Conservation (phyloP, 2,329 filamentous ascomycete species). For the Fusarium nelsonii region DNA sequence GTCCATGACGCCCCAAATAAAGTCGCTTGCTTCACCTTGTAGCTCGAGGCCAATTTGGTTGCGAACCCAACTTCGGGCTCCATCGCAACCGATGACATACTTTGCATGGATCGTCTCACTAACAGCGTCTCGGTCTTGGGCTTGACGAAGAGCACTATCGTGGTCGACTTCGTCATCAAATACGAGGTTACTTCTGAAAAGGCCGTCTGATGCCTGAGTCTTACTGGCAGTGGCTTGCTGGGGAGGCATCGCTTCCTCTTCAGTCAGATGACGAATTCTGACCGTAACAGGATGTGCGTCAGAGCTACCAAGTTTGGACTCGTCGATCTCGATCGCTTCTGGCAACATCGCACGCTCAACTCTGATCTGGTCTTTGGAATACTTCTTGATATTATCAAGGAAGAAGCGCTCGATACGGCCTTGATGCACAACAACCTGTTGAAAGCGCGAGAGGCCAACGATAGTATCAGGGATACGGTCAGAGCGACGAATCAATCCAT, state of each 20-base stretch:
- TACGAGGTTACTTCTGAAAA: background rate
- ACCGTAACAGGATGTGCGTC: background rate
- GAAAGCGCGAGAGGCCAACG: background rate
- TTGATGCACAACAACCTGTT: background rate
- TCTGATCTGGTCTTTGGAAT: background rate
- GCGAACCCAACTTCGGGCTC: conserved; percentile 77
- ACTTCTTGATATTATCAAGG: conserved; percentile 3
- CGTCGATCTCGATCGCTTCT: background rate
- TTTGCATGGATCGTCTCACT: conserved; percentile 22
- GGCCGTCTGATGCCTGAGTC: background rate
- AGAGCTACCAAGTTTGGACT: background rate
- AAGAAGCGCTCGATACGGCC: conserved; percentile 2
- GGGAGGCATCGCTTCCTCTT: background rate
- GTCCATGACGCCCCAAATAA: conserved; percentile 78
- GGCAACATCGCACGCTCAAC: background rate
- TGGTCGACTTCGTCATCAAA: background rate
- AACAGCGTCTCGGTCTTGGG: background rate
- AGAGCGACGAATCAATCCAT: background rate
- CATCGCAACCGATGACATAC: conserved; percentile 62
- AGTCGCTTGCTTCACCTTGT: conserved; percentile 65
- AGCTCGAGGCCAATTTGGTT: conserved; percentile 70
- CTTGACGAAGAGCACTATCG: background rate
- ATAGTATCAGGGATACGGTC: conserved; percentile 3
- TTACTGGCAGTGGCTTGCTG: background rate
- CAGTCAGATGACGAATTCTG: background rate